Evolutionary conservation across 1,139 yeast genomes (phyloP).

Genomic region (Yamadazyma blattariae): DNA sequence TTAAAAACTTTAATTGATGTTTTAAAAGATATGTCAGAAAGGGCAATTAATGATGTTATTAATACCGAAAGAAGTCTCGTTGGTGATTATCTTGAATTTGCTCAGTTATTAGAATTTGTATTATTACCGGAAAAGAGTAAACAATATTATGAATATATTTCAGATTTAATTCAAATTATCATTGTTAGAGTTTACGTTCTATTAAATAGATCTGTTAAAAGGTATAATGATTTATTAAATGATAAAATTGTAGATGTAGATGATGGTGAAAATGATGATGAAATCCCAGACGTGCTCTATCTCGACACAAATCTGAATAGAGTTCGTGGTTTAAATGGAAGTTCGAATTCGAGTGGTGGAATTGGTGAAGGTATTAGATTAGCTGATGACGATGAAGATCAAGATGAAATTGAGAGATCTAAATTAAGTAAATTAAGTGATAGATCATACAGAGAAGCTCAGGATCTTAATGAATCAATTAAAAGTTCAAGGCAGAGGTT

Average conservation of each 20-base stretch:
- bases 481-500: slow-evolving; percentile 24
- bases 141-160: slow-evolving; percentile 9
- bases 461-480: slow-evolving; percentile 24
- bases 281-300: too few relatives aligned
- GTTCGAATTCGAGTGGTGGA: neutral
- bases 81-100: slow-evolving; percentile 47
- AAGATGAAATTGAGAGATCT: slow-evolving; percentile 9
- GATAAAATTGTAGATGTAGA: slow-evolving; percentile 3
- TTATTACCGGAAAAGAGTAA: slow-evolving; percentile 48
- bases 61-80: slow-evolving; percentile 49
- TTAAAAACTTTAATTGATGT: slow-evolving; percentile 68
- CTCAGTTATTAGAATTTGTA: slow-evolving; percentile 59
- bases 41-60: slow-evolving; percentile 47
- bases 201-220: slow-evolving; percentile 5
- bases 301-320: too few relatives aligned
- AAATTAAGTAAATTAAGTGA: slow-evolving; percentile 7
- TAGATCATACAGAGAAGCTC: slow-evolving; percentile 17
- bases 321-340: neutral
- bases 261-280: slow-evolving; percentile 3
- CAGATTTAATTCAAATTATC: slow-evolving; percentile 17
- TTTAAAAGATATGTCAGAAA: slow-evolving; percentile 57
- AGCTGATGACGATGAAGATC: slow-evolving; percentile 20
- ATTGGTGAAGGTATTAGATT: slow-evolving; percentile 11
- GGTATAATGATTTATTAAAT: slow-evolving; percentile 3
- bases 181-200: slow-evolving; percentile 9